A percentile compares a stretch with the other conserved stretches of the same genome.
These are phyloP conservation scores for Cryptococcus neoformans DNA, from an alignment of 1,284 basidiomycete species.

Conservation along the genomic window DNA sequence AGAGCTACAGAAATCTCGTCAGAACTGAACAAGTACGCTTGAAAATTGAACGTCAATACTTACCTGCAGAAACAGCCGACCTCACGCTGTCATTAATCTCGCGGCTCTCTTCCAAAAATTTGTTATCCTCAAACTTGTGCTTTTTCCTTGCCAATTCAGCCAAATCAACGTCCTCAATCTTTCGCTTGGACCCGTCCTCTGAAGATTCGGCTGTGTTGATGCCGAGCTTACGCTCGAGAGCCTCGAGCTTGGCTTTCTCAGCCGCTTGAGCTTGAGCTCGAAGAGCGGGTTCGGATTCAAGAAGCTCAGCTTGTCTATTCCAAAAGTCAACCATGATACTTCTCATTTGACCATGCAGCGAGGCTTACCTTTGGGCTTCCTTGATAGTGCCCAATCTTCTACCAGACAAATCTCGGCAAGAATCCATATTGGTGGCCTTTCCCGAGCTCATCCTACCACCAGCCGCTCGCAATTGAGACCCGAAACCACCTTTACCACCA, in stretches of 20 bases:
- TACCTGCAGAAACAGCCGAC: slow-evolving; percentile 81
- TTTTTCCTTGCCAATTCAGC: slow-evolving; percentile 65
- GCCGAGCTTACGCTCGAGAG: slow-evolving; percentile 74
- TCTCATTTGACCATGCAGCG: background rate
- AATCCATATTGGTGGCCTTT: slow-evolving; percentile 93
- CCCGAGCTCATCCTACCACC: slow-evolving; percentile 96
- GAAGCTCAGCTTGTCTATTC: slow-evolving; percentile 76
- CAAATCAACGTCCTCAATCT: slow-evolving; percentile 52
- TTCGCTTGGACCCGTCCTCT: slow-evolving; percentile 33
- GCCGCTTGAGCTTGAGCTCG: slow-evolving; percentile 74
- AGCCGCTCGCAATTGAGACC: slow-evolving; percentile 90
- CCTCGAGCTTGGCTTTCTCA: slow-evolving; percentile 79
- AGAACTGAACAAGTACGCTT: background rate
- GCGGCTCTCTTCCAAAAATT: slow-evolving; percentile 86
- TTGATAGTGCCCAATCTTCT: slow-evolving; percentile 89
- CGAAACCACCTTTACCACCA: slow-evolving; percentile 98
- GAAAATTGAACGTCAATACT: slow-evolving; percentile 21
- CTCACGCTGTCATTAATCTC: slow-evolving; percentile 92
- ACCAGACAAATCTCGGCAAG: slow-evolving; percentile 89
- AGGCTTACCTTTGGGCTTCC: slow-evolving; percentile 80
- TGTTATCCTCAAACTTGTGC: slow-evolving; percentile 84
- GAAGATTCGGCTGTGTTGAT: slow-evolving; percentile 50
- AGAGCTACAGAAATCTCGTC: slow-evolving; percentile 47
- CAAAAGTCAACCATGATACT: background rate
- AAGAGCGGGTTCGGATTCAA: slow-evolving; percentile 79